These are phyloP conservation scores for Cordyceps pruinosa DNA, from an alignment of 2,329 filamentous ascomycete genomes.

Conservation along the genomic window DNA sequence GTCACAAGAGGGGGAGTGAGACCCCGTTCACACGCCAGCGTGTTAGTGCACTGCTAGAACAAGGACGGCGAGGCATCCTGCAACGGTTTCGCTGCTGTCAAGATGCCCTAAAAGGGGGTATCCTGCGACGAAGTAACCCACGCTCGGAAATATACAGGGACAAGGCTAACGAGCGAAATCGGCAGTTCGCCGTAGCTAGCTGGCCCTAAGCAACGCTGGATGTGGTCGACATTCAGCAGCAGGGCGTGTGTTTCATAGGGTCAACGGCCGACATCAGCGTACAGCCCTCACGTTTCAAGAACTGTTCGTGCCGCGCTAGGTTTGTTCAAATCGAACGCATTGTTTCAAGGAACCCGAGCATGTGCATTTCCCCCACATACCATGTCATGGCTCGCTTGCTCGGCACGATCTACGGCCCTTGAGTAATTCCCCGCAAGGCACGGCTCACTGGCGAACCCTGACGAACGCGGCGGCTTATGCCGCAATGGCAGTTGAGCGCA, in stretches of 20 bases:
- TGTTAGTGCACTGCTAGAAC: background rate
- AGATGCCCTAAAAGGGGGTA: background rate
- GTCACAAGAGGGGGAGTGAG: conserved; percentile 1
- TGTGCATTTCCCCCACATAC: background rate
- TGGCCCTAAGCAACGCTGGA: background rate
- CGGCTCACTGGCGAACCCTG: conserved; percentile 1
- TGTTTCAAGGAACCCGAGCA: background rate
- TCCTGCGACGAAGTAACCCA: background rate
- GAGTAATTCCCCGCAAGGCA: conserved; percentile 8
- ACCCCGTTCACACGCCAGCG: background rate
- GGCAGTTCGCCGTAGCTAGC: background rate
- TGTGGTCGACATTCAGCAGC: too few relatives aligned
- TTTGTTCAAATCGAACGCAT: background rate
- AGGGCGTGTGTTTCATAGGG: too few relatives aligned
- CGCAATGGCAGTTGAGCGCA: background rate
- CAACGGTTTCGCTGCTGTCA: background rate
- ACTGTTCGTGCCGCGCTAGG: background rate
- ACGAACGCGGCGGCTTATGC: background rate
- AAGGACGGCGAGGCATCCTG: background rate
- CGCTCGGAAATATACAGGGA: background rate
- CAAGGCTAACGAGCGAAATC: background rate
- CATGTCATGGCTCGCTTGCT: background rate
- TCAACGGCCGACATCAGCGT: too few relatives aligned
- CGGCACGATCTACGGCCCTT: background rate
- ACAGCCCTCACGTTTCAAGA: too few relatives aligned